These are phyloP conservation scores for Tubosaeta brunneosetosa DNA, from an alignment of 768 basidiomycete species.

Conservation along the genomic window DNA sequence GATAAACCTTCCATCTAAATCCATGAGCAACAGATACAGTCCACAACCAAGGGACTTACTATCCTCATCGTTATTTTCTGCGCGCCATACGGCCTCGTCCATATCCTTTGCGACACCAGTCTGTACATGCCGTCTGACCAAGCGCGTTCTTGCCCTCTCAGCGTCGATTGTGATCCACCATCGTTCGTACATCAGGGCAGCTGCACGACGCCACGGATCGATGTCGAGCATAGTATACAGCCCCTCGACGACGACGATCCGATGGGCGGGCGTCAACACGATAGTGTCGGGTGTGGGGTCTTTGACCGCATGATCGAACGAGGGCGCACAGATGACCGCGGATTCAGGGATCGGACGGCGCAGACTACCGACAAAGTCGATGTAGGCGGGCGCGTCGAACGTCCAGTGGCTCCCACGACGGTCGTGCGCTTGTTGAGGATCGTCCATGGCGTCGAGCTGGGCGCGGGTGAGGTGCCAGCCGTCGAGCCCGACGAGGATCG, in stretches of 20 bases:
- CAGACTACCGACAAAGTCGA: slow-evolving; percentile 58
- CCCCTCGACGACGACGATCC: slow-evolving; percentile 84
- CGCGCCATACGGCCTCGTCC: slow-evolving; percentile 64
- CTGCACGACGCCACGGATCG: slow-evolving; percentile 67
- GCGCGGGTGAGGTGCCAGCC: slow-evolving; percentile 89
- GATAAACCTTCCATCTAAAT: slow-evolving; percentile 43
- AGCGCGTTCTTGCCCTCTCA: slow-evolving; percentile 50
- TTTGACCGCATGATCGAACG: slow-evolving; percentile 84
- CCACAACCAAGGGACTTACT: slow-evolving; percentile 39
- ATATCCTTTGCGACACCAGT: slow-evolving; percentile 67
- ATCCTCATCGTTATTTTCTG: slow-evolving; percentile 73
- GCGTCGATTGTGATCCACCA: slow-evolving; percentile 66
- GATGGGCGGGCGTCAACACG: slow-evolving; percentile 55
- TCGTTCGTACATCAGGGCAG: slow-evolving; percentile 65
- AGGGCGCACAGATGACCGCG: slow-evolving; percentile 57
- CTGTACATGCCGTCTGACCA: slow-evolving; percentile 70
- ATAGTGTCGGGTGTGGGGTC: slow-evolving; percentile 68
- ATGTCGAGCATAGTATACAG: slow-evolving; percentile 79
- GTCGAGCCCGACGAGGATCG: slow-evolving; percentile 75
- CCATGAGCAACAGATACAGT: background rate
- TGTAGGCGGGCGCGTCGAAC: slow-evolving; percentile 74
- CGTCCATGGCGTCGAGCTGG: slow-evolving; percentile 69
- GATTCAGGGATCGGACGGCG: slow-evolving; percentile 32
- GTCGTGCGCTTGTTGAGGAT: slow-evolving; percentile 73
- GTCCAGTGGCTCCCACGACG: slow-evolving; percentile 89